Evolutionary conservation across 2,329 filamentous ascomycete species (phyloP), one percentile per base, ranked within the genome.

Genomic region (Rhexocercosporidium sp.): DNA sequence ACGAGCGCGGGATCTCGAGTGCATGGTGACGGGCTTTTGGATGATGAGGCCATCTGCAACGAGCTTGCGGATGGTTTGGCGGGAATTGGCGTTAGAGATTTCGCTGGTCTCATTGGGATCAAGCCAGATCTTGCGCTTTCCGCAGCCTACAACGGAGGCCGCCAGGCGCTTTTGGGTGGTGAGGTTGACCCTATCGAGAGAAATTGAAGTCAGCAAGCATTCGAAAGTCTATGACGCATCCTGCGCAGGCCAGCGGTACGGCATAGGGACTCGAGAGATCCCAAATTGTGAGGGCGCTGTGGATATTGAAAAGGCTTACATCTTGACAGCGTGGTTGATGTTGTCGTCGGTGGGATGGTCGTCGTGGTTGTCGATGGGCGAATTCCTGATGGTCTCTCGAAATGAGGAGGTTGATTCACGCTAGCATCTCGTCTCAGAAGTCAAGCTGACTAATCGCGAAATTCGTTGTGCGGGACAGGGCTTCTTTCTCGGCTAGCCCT

Each of bases 121-220:
- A 83, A 99, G 94, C 96, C 96, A 99, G 87, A 99, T 97, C 93
- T 99, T 99, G 91, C 95, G 93, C 92, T 99, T 91, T 84, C 96
- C 96, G 88, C 93, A 97, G 89, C 94, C 94, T 84, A 97, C 93
- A 84, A 99, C 96, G 85, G 95, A 92, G 82, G 96, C 93, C 84
- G 96, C 96, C 81, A 99, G 94, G 88, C 96, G 95, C 92, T 99
- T 99, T 91, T 99, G 96, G 85, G 96, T 98, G 85, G 91, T 92
- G 86, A 99, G 92, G 85, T 98, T 98, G 92, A 97, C 94, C 96
- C 96, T 99, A 83, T 78, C 77, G 71, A 75, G 76, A 77, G 72
- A n/a, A 71, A 69, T 65, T 57, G 22, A 68, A 73, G 68, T 75
- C 69, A 75, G 74, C 68, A 64, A 66, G 27, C 49, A 47, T 59